Percentiles rank a stretch among this genome's conserved stretches.
phyloP scores from a whole-genome alignment of 495 filamentous ascomycete species.

The Amphirosellinia nigrospora region DNA sequence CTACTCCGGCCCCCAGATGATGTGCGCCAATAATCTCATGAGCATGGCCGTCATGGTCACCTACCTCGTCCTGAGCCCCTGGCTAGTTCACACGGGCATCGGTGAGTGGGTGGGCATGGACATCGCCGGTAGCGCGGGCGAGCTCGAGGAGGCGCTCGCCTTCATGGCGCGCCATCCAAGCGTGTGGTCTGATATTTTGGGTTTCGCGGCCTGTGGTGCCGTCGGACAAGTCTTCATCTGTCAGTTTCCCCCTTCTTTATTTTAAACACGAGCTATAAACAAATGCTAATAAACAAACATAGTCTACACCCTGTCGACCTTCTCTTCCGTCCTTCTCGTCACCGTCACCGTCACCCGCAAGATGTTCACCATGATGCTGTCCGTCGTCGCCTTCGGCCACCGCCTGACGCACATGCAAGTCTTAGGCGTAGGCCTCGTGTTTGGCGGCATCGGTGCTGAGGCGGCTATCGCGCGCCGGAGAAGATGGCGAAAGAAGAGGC shows the following conservation, averaged over 20 bases:
- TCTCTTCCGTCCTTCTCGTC: conserved; percentile 89
- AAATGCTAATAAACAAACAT: neutral
- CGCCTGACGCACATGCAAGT: conserved; percentile 82
- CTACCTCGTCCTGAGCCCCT: conserved; percentile 81
- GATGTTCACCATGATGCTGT: conserved; percentile 98
- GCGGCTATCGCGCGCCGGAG: conserved; percentile 80
- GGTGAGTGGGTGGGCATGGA: conserved; percentile 73
- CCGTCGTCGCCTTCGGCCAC: conserved; percentile 94
- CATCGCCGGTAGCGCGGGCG: conserved; percentile 63
- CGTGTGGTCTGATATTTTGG: conserved; percentile 83
- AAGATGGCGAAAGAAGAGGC: conserved; percentile 81
- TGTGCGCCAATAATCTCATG: conserved; percentile 96
- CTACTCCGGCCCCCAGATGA: conserved; percentile 96
- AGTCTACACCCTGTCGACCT: conserved; percentile 91
- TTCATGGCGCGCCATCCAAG: conserved; percentile 80
- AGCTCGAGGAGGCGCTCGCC: conserved; percentile 76
- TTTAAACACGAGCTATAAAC: no score
- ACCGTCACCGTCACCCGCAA: conserved; percentile 97
- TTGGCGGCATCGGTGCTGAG: conserved; percentile 93
- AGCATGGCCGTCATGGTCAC: conserved; percentile 72
- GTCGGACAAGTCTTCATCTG: conserved; percentile 97
- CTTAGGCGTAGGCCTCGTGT: conserved; percentile 90
- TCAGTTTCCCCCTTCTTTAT: conserved; percentile 44
- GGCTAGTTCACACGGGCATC: conserved; percentile 68
- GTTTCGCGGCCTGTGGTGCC: conserved; percentile 90